Conservation (phyloP, 441 rosid genomes). For the Corymbia calophylla region DNA sequence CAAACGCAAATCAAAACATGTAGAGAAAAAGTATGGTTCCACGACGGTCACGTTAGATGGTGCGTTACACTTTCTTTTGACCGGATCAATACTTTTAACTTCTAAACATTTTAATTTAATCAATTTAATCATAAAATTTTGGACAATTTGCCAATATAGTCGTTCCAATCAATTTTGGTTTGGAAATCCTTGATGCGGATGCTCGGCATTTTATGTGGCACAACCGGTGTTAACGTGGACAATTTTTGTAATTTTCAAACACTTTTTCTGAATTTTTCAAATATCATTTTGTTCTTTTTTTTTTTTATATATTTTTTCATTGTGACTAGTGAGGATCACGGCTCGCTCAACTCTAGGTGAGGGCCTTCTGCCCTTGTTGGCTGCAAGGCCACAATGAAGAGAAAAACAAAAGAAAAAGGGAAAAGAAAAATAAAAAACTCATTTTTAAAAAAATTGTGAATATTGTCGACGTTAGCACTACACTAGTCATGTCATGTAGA, state of each 20-base stretch:
- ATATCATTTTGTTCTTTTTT: too few relatives aligned
- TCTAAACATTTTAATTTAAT: background rate
- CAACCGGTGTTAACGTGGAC: rapidly evolving
- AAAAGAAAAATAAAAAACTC: too few relatives aligned
- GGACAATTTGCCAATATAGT: background rate
- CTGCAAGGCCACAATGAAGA: too few relatives aligned
- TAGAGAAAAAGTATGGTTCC: background rate
- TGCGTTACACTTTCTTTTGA: rapidly evolving
- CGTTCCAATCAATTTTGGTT: rapidly evolving
- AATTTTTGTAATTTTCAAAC: background rate
- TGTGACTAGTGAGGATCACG: rapidly evolving
- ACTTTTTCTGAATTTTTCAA: background rate
- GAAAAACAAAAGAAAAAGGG: too few relatives aligned
- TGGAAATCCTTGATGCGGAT: rapidly evolving
- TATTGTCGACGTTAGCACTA: background rate
- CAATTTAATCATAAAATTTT: rapidly evolving
- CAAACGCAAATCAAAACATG: background rate
- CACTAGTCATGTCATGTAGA: too few relatives aligned
- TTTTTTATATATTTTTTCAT: too few relatives aligned
- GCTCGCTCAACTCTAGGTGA: background rate
- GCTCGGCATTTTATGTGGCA: rapidly evolving
- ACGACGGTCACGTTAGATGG: background rate
- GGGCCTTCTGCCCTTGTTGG: background rate
- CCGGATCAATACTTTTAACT: background rate
- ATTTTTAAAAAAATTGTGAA: too few relatives aligned